A percentile compares a stretch with the other conserved stretches of the same genome.
phyloP scores from a whole-genome alignment of 2,329 filamentous ascomycete species.

The Didymella pomorum region DNA sequence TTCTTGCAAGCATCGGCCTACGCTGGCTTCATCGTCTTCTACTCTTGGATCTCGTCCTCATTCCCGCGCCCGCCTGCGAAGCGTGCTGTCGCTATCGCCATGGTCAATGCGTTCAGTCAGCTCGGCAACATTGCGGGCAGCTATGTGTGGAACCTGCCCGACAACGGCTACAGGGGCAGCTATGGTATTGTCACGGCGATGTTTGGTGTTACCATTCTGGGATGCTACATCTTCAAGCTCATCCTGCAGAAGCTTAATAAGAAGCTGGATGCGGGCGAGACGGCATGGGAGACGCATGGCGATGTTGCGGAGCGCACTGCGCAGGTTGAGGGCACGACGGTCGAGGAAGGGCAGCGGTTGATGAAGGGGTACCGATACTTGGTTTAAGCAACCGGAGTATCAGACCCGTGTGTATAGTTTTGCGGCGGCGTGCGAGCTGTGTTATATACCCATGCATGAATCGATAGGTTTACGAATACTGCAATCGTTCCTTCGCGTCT shows the following conservation, averaged over 20 bases:
- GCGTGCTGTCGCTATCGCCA: constrained; percentile 67
- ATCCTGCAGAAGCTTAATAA: constrained; percentile 43
- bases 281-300: constrained; percentile 38
- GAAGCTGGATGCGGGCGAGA: constrained; percentile 42
- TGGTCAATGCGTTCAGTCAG: constrained; percentile 63
- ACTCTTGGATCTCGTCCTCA: constrained; percentile 48
- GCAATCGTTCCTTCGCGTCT: no score
- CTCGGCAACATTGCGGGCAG: constrained; percentile 61
- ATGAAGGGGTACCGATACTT: constrained; percentile 47
- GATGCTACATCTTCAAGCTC: constrained; percentile 52
- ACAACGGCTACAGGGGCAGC: constrained; percentile 68
- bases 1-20: constrained; percentile 53
- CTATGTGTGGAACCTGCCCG: constrained; percentile 68
- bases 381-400: constrained; percentile 24
- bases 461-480: no score
- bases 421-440: not conserved
- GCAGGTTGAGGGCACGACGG: constrained; percentile 35
- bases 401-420: not conserved
- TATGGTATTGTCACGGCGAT: constrained; percentile 71
- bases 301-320: constrained; percentile 45
- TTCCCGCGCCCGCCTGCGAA: constrained; percentile 66
- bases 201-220: constrained; percentile 67
- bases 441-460: not conserved
- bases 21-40: constrained; percentile 50
- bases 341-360: constrained; percentile 41